phyloP scores from a whole-genome alignment of 2,329 filamentous ascomycete genomes.

The Aureobasidium pullulans region DNA sequence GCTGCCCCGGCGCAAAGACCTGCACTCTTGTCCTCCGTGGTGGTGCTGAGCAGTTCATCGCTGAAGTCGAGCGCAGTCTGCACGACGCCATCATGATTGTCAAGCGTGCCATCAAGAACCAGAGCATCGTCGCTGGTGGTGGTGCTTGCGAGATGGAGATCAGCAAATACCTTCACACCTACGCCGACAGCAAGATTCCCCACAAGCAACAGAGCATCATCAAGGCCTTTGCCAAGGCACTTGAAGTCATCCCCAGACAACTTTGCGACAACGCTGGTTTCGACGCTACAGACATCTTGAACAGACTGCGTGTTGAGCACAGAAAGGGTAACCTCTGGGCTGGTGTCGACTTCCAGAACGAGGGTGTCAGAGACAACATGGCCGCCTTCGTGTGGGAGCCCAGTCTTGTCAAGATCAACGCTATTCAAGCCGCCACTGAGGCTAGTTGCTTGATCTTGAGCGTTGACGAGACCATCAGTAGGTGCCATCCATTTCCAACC shows the following conservation, averaged over 20 bases:
- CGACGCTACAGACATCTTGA: slow-evolving; percentile 95
- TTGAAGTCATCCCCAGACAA: slow-evolving; percentile 94
- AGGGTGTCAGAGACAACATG: slow-evolving; percentile 92
- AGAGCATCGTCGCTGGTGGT: slow-evolving; percentile 87
- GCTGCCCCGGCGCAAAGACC: slow-evolving; percentile 90
- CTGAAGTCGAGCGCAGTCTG: slow-evolving; percentile 92
- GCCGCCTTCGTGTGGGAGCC: slow-evolving; percentile 97
- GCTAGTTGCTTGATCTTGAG: slow-evolving; percentile 90
- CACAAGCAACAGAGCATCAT: slow-evolving; percentile 97
- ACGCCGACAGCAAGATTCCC: slow-evolving; percentile 83
- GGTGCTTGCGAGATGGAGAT: slow-evolving; percentile 96
- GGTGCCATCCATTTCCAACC: slow-evolving; percentile 20
- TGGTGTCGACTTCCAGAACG: slow-evolving; percentile 87
- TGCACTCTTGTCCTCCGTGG: slow-evolving; percentile 93
- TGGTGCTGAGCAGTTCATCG: slow-evolving; percentile 97
- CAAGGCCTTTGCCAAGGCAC: slow-evolving; percentile 94
- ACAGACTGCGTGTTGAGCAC: slow-evolving; percentile 92
- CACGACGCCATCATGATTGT: slow-evolving; percentile 99
- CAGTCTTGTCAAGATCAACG: slow-evolving; percentile 91
- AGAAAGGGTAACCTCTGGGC: slow-evolving; percentile 89
- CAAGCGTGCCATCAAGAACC: slow-evolving; percentile 94
- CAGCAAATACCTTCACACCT: slow-evolving; percentile 85
- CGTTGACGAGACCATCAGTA: slow-evolving; percentile 90
- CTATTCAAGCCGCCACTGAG: slow-evolving; percentile 91
- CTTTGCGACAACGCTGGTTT: slow-evolving; percentile 98